phyloP scores from a whole-genome alignment of 495 filamentous ascomycete species.

The Neurospora sp. region DNA sequence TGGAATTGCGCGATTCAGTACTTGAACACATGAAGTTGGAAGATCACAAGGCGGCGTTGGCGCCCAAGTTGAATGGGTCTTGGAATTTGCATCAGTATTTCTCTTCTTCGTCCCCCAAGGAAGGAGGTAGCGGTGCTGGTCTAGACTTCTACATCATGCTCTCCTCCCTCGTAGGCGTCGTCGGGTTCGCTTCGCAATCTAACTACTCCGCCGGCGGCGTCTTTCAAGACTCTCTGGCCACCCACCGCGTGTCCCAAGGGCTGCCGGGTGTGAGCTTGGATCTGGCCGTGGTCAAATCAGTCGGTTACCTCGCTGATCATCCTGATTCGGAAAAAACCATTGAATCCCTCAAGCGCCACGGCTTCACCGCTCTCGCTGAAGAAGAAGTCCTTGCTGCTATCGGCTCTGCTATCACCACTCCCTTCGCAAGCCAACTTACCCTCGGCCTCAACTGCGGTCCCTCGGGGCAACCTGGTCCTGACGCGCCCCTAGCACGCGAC shows the following conservation, averaged over 20 bases:
- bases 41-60: conserved; percentile 29
- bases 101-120: too few relatives aligned
- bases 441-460: conserved; percentile 20
- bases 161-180: conserved; percentile 35
- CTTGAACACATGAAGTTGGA: conserved; percentile 39
- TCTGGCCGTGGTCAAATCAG: conserved; percentile 32
- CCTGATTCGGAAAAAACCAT: conserved; percentile 10
- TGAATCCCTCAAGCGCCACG: conserved; percentile 12
- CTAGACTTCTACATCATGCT: conserved; percentile 49
- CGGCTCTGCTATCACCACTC: conserved; percentile 14
- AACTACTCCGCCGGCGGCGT: conserved; percentile 42
- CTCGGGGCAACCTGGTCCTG: background rate
- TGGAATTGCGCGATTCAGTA: conserved; percentile 40
- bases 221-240: conserved; percentile 22
- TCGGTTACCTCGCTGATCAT: conserved; percentile 23
- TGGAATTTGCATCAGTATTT: conserved; percentile 40
- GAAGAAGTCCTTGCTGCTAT: conserved; percentile 16
- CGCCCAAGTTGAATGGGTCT: conserved; percentile 42
- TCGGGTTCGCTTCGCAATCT: conserved; percentile 33
- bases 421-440: conserved; percentile 11
- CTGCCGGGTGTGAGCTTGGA: conserved; percentile 31
- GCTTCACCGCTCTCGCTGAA: conserved; percentile 12
- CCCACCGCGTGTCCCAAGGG: conserved; percentile 13
- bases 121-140: background rate
- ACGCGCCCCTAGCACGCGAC: conserved; percentile 9